phyloP scores from a whole-genome alignment of 1,284 basidiomycete species.

The Anthracocystis walkeri region DNA sequence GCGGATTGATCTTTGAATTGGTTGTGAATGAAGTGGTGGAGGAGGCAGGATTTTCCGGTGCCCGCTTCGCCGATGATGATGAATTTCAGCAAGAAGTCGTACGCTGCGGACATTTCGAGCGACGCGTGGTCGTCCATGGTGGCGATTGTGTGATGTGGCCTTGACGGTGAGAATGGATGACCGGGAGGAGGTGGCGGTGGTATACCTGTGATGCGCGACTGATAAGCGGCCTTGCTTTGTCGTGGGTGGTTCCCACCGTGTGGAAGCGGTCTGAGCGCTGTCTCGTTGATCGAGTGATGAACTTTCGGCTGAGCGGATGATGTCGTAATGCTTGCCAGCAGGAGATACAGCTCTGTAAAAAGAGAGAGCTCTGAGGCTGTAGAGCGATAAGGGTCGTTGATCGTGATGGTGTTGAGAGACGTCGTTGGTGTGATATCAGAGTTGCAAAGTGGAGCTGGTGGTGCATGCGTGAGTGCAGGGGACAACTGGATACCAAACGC shows the following conservation, averaged over 20 bases:
- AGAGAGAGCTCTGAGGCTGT: too few species aligned
- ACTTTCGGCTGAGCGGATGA: too few species aligned
- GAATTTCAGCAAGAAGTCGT: slow-evolving; percentile 95
- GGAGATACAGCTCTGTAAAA: too few species aligned
- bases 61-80: slow-evolving; percentile 97
- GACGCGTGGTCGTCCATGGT: slow-evolving; percentile 50
- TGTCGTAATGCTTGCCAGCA: too few species aligned
- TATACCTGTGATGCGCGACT: too few species aligned
- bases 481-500: slow-evolving; percentile 10
- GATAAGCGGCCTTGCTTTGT: too few species aligned
- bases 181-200: too few species aligned
- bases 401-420: slow-evolving; percentile 2
- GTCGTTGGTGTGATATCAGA: neutral
- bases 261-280: too few species aligned
- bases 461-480: slow-evolving; percentile 35
- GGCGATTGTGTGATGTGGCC: neutral
- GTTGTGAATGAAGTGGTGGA: slow-evolving; percentile 95
- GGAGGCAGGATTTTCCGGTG: slow-evolving; percentile 93
- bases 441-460: slow-evolving; percentile 8
- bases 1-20: slow-evolving; percentile 94
- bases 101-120: slow-evolving; percentile 54
- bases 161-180: too few species aligned
- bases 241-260: too few species aligned
- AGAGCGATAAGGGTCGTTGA: neutral
- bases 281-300: too few species aligned